Percentiles rank a stretch among this genome's conserved stretches.
These are phyloP conservation scores for Teratosphaeria nubilosa DNA, from an alignment of 2,329 filamentous ascomycete species.

Conservation along the genomic window DNA sequence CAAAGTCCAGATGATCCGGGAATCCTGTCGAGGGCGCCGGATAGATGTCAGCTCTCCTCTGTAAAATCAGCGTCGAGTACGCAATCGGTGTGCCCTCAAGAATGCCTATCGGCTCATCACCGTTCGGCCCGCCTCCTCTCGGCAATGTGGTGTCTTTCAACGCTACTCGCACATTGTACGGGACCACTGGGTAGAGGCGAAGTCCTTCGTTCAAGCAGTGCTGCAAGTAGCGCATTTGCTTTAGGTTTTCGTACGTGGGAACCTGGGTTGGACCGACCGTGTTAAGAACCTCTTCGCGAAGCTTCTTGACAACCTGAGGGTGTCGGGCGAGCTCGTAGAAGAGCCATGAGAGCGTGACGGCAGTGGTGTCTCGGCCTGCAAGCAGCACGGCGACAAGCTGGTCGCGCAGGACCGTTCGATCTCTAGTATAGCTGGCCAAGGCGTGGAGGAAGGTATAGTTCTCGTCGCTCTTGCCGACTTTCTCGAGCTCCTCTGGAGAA, in stretches of 20 bases:
- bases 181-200: constrained; percentile 40
- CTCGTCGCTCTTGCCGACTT: constrained; percentile 60
- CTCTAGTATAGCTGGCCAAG: constrained; percentile 67
- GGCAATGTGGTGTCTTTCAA: constrained; percentile 40
- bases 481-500: constrained; percentile 59
- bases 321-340: constrained; percentile 72
- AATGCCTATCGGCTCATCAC: constrained; percentile 35
- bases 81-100: constrained; percentile 34
- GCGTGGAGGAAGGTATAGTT: constrained; percentile 81
- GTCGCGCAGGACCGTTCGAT: constrained; percentile 61
- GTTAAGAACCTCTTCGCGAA: constrained; percentile 62
- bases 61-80: constrained; percentile 40
- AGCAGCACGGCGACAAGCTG: constrained; percentile 75
- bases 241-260: constrained; percentile 67
- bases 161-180: constrained; percentile 40
- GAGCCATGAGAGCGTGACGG: constrained; percentile 67
- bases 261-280: constrained; percentile 52
- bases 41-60: constrained; percentile 41
- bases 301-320: constrained; percentile 54
- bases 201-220: constrained; percentile 35
- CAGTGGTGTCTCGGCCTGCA: constrained; percentile 81
- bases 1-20: constrained; percentile 32
- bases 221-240: constrained; percentile 72
- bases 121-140: constrained; percentile 37
- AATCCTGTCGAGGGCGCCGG: constrained; percentile 28